A percentile compares a stretch with the other conserved stretches of the same genome.
phyloP scores from a whole-genome alignment of 148 eudicot genomes.

The Gaultheria prostrata region DNA sequence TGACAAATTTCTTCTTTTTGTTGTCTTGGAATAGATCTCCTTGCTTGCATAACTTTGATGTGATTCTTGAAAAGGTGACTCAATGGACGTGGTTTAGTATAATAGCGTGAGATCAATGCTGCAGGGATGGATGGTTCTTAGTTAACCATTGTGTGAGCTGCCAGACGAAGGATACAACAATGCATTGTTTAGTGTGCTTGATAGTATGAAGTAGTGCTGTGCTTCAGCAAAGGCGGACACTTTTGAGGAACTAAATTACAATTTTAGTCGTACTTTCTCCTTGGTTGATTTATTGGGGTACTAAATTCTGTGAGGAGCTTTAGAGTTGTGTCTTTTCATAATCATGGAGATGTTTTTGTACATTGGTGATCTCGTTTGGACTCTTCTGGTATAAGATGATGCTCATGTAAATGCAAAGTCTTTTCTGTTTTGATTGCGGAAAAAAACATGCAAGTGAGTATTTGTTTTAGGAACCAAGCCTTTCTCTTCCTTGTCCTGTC shows the following conservation, averaged over 20 bases:
- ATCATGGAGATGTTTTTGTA: too few relatives aligned
- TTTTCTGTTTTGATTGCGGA: too few relatives aligned
- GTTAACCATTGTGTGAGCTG: background rate
- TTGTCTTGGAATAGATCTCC: background rate
- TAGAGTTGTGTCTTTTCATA: background rate
- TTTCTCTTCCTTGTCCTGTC: background rate
- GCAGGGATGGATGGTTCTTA: background rate
- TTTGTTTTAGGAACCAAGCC: background rate
- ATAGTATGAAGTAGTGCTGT: background rate
- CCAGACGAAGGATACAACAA: background rate
- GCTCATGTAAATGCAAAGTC: background rate
- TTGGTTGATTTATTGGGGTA: background rate
- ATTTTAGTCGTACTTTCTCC: background rate
- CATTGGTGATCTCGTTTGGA: background rate
- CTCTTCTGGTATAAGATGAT: background rate
- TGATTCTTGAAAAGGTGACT: background rate
- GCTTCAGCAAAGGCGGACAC: background rate
- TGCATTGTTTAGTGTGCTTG: background rate
- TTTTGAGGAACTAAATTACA: background rate
- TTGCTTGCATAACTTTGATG: conserved; percentile 5
- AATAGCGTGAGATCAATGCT: background rate
- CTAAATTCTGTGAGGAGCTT: background rate
- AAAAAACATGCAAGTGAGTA: background rate
- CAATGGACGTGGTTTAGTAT: background rate
- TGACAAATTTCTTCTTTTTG: background rate